phyloP scores from a whole-genome alignment of 2,329 filamentous ascomycete species.

The Pyrenochaeta sp. region DNA sequence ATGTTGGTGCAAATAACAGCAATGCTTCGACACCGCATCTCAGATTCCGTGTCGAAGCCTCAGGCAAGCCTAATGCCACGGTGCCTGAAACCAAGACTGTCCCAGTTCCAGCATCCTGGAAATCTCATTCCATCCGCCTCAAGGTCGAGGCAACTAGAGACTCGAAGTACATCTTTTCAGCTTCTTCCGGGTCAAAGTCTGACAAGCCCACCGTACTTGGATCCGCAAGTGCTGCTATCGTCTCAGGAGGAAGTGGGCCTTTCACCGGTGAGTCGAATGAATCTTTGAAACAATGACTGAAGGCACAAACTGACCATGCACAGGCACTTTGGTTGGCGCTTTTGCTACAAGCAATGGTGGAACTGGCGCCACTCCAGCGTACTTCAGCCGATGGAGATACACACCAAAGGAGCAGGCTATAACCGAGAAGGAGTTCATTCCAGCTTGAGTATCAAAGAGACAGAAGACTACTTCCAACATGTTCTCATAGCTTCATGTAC shows the following conservation, averaged over 20 bases:
- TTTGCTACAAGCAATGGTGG: constrained; percentile 63
- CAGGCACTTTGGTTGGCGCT: constrained; percentile 60
- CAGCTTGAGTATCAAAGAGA: too few species aligned
- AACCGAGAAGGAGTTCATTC: too few species aligned
- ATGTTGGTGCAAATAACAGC: too few species aligned
- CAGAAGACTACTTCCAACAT: too few species aligned
- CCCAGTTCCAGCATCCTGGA: constrained; percentile 54
- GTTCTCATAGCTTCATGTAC: too few species aligned
- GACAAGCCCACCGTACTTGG: constrained; percentile 16
- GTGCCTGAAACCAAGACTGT: constrained; percentile 33
- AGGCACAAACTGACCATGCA: constrained; percentile 8
- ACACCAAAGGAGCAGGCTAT: constrained; percentile 1
- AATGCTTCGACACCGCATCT: constrained; percentile 8
- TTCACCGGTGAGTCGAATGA: constrained; percentile 13
- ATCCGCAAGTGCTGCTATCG: constrained; percentile 20
- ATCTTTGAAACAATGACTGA: constrained; percentile 11
- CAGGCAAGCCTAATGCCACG: constrained; percentile 27
- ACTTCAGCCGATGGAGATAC: constrained; percentile 60
- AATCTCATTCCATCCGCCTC: constrained; percentile 39
- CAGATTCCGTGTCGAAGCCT: constrained; percentile 54
- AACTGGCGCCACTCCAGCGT: constrained; percentile 54
- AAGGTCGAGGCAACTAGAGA: constrained; percentile 40
- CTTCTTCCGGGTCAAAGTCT: neutral
- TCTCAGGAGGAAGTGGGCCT: constrained; percentile 11
- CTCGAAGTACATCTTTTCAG: constrained; percentile 41